Evolutionary conservation across 495 filamentous ascomycete genomes (phyloP).

Genomic region (Corynascus novoguineensis): DNA sequence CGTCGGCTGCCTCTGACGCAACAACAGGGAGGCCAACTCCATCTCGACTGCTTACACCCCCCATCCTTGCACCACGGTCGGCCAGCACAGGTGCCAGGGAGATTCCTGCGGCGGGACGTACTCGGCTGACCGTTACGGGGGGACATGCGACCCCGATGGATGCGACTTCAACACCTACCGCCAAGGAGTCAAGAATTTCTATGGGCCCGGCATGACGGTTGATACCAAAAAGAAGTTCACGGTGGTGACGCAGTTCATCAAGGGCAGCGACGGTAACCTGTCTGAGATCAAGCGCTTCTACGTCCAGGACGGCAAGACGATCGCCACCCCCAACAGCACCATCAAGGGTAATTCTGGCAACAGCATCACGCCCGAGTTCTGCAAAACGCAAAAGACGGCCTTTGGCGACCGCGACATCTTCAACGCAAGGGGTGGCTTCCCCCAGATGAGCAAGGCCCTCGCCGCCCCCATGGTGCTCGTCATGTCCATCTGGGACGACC

Average conservation of each 20-base stretch:
- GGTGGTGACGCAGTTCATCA: slow-evolving; percentile 68
- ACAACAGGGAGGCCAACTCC: slow-evolving; percentile 55
- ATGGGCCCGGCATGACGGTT: slow-evolving; percentile 53
- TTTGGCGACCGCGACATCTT: slow-evolving; percentile 61
- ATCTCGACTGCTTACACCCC: slow-evolving; percentile 60
- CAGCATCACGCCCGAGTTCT: slow-evolving; percentile 58
- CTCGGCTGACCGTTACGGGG: slow-evolving; percentile 44
- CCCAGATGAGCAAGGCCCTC: slow-evolving; percentile 52
- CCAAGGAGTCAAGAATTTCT: slow-evolving; percentile 59
- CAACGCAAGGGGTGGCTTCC: slow-evolving; percentile 53
- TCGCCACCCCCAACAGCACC: slow-evolving; percentile 52
- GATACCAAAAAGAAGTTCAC: slow-evolving; percentile 64
- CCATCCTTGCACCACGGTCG: slow-evolving; percentile 57
- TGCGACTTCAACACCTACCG: slow-evolving; percentile 77
- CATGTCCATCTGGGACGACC: slow-evolving; percentile 75
- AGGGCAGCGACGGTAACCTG: slow-evolving; percentile 42
- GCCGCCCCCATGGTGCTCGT: slow-evolving; percentile 67
- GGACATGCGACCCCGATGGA: slow-evolving; percentile 63
- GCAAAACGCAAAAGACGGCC: slow-evolving; percentile 51
- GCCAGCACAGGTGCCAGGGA: slow-evolving; percentile 51
- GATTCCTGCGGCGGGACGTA: slow-evolving; percentile 48
- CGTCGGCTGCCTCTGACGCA: not conserved
- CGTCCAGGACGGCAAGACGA: slow-evolving; percentile 61
- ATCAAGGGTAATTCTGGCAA: slow-evolving; percentile 48
- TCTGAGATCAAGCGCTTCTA: slow-evolving; percentile 65